Conservation (phyloP, 2,329 filamentous ascomycete genomes). For the Clarireedia monteithiana region DNA sequence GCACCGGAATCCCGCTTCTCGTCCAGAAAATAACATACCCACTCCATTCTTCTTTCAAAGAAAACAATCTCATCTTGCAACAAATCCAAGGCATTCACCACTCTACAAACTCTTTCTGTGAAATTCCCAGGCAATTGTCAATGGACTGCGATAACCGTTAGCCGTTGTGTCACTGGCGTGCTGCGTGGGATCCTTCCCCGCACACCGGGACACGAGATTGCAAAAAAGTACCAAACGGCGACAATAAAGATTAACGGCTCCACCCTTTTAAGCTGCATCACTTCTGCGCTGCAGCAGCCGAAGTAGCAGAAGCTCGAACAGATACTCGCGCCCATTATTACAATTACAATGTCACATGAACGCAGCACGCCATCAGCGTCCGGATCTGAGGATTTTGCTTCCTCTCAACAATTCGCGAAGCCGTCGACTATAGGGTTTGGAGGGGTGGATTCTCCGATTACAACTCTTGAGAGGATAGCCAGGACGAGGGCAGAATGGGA, state of each 20-base stretch:
- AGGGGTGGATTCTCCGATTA: conserved; percentile 26
- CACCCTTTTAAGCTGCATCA: neutral
- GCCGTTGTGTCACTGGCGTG: conserved; percentile 44
- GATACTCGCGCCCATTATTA: conserved; percentile 29
- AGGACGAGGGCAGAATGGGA: conserved; percentile 49
- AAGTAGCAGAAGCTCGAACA: conserved; percentile 28
- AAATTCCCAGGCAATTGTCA: conserved; percentile 30
- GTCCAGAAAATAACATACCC: neutral
- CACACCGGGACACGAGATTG: conserved; percentile 41
- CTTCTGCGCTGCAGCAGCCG: neutral
- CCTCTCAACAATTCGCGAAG: conserved; percentile 14
- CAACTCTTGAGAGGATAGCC: conserved; percentile 48
- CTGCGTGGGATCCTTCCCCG: conserved; percentile 51
- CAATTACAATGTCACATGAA: conserved; percentile 37
- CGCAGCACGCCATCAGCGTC: conserved; percentile 32
- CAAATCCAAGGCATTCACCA: neutral
- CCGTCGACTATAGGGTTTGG: conserved; percentile 12
- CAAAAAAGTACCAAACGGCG: conserved; percentile 16
- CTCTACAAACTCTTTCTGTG: neutral
- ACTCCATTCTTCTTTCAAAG: conserved; percentile 1
- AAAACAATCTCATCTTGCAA: conserved; percentile 1
- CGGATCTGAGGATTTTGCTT: conserved; percentile 23
- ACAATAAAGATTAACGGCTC: conserved; percentile 16
- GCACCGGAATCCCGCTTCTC: neutral
- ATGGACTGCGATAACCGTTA: conserved; percentile 52